phyloP scores from a whole-genome alignment of 805 yeast genomes.

The Myxozyma sirexii region DNA sequence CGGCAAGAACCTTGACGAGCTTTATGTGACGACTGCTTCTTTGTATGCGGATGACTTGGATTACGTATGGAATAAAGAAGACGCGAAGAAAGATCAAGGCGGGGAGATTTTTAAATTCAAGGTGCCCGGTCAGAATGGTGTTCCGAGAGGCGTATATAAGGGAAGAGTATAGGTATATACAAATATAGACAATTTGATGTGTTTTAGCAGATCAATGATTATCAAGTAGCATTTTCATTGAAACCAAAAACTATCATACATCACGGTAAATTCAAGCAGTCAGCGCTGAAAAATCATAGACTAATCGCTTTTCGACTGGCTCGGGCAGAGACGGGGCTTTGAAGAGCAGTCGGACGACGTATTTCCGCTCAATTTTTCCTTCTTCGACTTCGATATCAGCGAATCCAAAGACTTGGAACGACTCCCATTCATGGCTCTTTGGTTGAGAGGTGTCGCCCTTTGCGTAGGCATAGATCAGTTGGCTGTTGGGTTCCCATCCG shows the following conservation, averaged over 20 bases:
- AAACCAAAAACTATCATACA: not conserved
- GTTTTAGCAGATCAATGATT: no score
- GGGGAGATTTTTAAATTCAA: conserved; percentile 38
- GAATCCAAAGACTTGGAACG: conserved; percentile 29
- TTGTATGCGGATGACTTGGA: conserved; percentile 49
- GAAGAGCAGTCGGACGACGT: conserved; percentile 27
- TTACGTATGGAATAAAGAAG: conserved; percentile 39
- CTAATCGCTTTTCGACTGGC: conserved; percentile 20
- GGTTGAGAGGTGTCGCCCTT: conserved; percentile 28
- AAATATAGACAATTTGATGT: no score
- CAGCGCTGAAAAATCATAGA: conserved; percentile 25
- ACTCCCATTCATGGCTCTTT: conserved; percentile 26
- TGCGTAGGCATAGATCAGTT: conserved; percentile 17
- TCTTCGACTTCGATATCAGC: conserved; percentile 26
- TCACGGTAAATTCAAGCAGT: not conserved
- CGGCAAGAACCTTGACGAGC: conserved; percentile 58
- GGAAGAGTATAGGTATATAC: not conserved
- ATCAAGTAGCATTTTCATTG: no score
- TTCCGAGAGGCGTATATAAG: conserved; percentile 19
- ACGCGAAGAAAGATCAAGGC: conserved; percentile 36
- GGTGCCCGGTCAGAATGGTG: conserved; percentile 32
- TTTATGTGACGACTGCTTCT: conserved; percentile 72
- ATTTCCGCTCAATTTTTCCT: conserved; percentile 20
- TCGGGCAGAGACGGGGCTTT: conserved; percentile 17
- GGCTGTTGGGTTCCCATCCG: conserved; percentile 25